Evolutionary conservation across 441 rosid genomes (phyloP), one percentile per base, ranked within the genome.

Genomic region (Cnidoscolus chayamansa): DNA sequence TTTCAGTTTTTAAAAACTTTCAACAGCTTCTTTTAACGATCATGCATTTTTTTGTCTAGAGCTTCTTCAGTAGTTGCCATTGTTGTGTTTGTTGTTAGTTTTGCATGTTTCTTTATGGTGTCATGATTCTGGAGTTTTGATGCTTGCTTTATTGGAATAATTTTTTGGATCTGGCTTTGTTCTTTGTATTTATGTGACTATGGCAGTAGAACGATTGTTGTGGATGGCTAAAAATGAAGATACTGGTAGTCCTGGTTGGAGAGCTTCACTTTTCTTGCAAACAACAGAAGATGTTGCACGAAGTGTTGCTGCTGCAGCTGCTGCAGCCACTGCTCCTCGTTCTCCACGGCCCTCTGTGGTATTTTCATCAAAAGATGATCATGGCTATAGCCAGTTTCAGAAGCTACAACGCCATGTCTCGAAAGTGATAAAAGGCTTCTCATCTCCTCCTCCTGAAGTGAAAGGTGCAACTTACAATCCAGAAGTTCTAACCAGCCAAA

Each of bases 401-500:
- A 95, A 89, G 73, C 71, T 91, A 56, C 92, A 89, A 74, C 90
- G 86, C 65, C 98, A 86, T 40, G 76, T 92, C 37, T 25, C 90
- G 0, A 91, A 80, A 81, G 91, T 88, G 15, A 63, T 95, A 62
- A 89, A 85, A 78, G 93, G 90, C 77, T 85, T 92, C 65, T 85
- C 94, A 4, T 81, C 88, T 56, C 85, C 87, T 51, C 83, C 94
- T 72, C 78, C 89, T 25, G 90, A 88, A 81, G 85, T 80, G 25
- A 90, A 81, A 76, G 80, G 71, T 69, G 80, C 72, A 9, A 43
- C 84, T 37, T 95, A 95, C 66, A 95, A 95, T 83, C 99, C 98
- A 9, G 99, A 95, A 87, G 87, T 92, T 85, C 81, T 95, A 76
- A 95, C 96, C 1, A 90, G 89, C 90, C 99, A 86, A 79, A 95